Percentiles rank a stretch among this genome's conserved stretches.
Conservation (phyloP, 805 yeast species). For the Starmerella riodocensis region DNA sequence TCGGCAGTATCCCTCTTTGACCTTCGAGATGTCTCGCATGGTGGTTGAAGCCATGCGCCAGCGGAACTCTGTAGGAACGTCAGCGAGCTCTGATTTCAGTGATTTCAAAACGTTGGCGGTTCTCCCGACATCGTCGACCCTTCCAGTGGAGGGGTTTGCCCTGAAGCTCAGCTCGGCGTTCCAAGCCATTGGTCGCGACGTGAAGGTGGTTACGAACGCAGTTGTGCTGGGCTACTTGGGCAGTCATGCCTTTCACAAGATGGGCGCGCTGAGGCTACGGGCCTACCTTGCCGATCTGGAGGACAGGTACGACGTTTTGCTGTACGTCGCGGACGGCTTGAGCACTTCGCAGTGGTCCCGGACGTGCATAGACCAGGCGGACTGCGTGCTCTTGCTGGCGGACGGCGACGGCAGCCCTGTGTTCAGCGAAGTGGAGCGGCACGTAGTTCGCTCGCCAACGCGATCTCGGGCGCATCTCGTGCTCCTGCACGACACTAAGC, state of each 20-base stretch:
- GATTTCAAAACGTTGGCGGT: conserved; percentile 72
- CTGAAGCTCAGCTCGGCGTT: conserved; percentile 57
- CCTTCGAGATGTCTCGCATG: conserved; percentile 76
- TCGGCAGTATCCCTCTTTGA: conserved; percentile 71
- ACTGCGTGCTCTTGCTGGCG: conserved; percentile 78
- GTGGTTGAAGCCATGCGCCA: conserved; percentile 42
- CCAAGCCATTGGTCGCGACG: conserved; percentile 55
- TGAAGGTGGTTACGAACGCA: conserved; percentile 71
- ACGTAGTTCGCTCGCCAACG: conserved; percentile 60
- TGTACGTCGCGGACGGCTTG: conserved; percentile 72
- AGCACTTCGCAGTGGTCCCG: conserved; percentile 78
- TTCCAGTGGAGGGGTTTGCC: conserved; percentile 85
- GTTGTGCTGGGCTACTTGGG: conserved; percentile 71
- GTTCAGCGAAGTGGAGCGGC: conserved; percentile 74
- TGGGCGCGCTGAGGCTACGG: conserved; percentile 71
- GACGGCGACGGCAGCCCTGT: conserved; percentile 63
- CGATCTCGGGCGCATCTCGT: conserved; percentile 81
- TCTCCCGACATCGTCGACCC: conserved; percentile 61
- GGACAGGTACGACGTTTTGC: conserved; percentile 74
- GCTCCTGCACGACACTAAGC: conserved; percentile 67
- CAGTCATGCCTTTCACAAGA: conserved; percentile 79
- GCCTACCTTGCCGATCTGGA: conserved; percentile 87
- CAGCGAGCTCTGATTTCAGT: conserved; percentile 23
- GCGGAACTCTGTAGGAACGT: conserved; percentile 4
- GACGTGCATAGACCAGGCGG: conserved; percentile 89